Base-by-base conservation (phyloP, 257 asterid species). In the Solanum etuberosum region DNA sequence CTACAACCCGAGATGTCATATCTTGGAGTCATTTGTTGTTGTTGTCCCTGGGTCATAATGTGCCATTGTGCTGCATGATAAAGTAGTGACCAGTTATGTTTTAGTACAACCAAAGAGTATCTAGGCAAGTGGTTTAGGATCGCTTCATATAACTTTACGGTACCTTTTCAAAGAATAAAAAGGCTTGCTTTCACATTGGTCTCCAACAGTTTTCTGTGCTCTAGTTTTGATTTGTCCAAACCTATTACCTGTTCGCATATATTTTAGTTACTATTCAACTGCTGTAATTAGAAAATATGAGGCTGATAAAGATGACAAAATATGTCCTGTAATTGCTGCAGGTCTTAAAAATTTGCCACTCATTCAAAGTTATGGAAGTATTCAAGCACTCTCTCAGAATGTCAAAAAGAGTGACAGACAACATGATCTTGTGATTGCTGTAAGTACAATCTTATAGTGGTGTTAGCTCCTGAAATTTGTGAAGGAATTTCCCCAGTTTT, bases 351-450 rank as follows among this genome's bases (percentile, higher is more conserved):
- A 93, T 82, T 87, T 95, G 94, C 99, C 97, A 32, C 91, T 89
- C 65, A 94, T 93, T 84, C 95, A 94, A 89, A 93, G 99, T 91
- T 95, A 93, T 54, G 90, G 90, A 70, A 93, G 94, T 92, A 93
- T 97, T 82, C 97, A 91, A 87, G 90, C 93, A 86, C 89, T 96
- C 88, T 43, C 92, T 83, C 93, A 93, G 91, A 89, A 83, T 57
- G 90, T 92, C 87, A 91, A 90, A 65, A 95, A 97, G 92, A 90
- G 97, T 27, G 98, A 95, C 84, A 91, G 98, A 89, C 89, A 86
- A 89, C 98, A 96, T 51, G 94, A 96, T 80, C 91, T 95, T 86
- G 98, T 96, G 77, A 93, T 95, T 77, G 98, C 98, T 90, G 99
- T 97, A 92, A 94, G 98, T 89, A 82, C 85, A 71, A 59, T 87